Conservation (phyloP, 2,329 filamentous ascomycete genomes). For the Aspergillus sp. region DNA sequence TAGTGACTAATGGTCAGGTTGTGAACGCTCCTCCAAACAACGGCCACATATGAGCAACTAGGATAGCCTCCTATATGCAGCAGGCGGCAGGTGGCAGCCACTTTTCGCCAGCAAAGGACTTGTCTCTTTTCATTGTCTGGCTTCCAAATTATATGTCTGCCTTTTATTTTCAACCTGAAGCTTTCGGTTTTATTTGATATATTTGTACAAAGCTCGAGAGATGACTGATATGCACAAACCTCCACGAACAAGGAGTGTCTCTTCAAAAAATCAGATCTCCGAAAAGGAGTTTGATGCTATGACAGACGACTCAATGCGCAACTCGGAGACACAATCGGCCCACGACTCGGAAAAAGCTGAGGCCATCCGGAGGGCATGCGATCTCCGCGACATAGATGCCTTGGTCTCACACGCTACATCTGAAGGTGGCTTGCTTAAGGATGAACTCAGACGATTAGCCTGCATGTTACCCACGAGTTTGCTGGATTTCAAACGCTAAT, state of each 20-base stretch:
- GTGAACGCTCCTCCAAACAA: neutral
- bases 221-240: neutral
- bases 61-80: neutral
- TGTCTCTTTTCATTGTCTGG: neutral
- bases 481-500: conserved; percentile 14
- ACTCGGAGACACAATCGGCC: conserved; percentile 6
- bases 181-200: neutral
- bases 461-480: conserved; percentile 60
- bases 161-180: neutral
- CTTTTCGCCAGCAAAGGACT: conserved; percentile 2
- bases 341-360: conserved; percentile 39
- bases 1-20: neutral
- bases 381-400: conserved; percentile 54
- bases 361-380: conserved; percentile 62
- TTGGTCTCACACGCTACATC: conserved; percentile 62
- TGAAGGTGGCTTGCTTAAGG: conserved; percentile 65
- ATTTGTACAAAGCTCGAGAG: neutral
- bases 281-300: conserved; percentile 6
- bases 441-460: conserved; percentile 68
- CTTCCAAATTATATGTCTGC: neutral
- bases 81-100: neutral
- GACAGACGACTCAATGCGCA: neutral
- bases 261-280: neutral
- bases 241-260: neutral
- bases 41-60: neutral